Percentiles rank a stretch among this genome's conserved stretches.
Evolutionary conservation across 352 stramenopile genomes (phyloP).

Genomic region (Phytophthora pinifolia): DNA sequence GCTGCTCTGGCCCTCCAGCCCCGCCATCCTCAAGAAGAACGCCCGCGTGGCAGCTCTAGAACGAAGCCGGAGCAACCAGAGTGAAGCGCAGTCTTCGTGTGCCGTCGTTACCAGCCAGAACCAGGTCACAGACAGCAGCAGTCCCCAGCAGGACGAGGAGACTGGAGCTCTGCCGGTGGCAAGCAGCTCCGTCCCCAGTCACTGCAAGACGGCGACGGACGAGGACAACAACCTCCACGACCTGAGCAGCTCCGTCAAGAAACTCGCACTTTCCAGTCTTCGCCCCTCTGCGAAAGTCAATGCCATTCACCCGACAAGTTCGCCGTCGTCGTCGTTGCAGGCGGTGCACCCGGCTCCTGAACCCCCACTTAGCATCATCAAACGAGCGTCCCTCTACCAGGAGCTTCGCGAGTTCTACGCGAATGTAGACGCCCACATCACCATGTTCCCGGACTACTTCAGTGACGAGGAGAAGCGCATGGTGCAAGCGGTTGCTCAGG

Average conservation of each 20-base stretch:
- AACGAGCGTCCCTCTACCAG: conserved; percentile 48
- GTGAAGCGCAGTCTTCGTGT: conserved; percentile 14
- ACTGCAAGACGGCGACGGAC: conserved; percentile 11
- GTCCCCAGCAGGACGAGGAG: conserved; percentile 16
- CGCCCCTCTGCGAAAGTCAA: conserved; percentile 8
- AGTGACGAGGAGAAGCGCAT: conserved; percentile 52
- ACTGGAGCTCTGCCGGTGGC: background rate
- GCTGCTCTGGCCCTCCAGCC: conserved; percentile 35
- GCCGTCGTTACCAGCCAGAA: conserved; percentile 6
- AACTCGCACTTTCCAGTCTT: conserved; percentile 27
- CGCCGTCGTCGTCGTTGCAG: conserved; percentile 12
- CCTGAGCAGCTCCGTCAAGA: conserved; percentile 31
- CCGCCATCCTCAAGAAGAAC: conserved; percentile 37
- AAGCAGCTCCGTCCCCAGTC: conserved; percentile 1
- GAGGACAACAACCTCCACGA: conserved; percentile 32
- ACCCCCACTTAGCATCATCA: conserved; percentile 25
- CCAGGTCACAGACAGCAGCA: conserved; percentile 7
- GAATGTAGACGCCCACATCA: conserved; percentile 49
- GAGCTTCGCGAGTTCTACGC: conserved; percentile 62
- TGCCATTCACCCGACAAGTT: conserved; percentile 11
- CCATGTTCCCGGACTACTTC: conserved; percentile 73
- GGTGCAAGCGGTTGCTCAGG: conserved; percentile 48
- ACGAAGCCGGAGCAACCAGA: conserved; percentile 28
- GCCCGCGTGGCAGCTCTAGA: conserved; percentile 20
- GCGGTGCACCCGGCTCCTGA: conserved; percentile 7